These are phyloP conservation scores for Brassica nigra DNA, from an alignment of 345 rosid genomes.

Conservation along the genomic window DNA sequence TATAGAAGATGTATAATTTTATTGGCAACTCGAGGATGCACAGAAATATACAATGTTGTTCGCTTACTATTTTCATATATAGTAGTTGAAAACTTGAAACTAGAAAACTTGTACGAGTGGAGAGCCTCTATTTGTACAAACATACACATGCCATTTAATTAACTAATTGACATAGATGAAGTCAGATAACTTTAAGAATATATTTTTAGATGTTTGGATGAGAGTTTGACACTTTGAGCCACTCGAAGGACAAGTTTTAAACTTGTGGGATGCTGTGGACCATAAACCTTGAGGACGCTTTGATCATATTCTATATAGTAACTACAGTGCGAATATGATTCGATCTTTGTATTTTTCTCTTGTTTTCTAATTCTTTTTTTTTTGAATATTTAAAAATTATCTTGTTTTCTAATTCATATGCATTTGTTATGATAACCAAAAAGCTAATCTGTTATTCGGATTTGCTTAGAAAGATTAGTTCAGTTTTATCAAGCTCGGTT, in stretches of 20 bases:
- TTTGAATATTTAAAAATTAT: background rate
- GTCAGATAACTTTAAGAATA: conserved; percentile 4
- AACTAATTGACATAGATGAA: conserved; percentile 13
- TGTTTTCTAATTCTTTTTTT: background rate
- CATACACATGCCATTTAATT: background rate
- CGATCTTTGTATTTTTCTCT: conserved; percentile 11
- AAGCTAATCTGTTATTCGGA: conserved; percentile 6
- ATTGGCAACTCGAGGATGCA: background rate
- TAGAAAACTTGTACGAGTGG: conserved; percentile 10
- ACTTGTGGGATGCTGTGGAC: conserved; percentile 27
- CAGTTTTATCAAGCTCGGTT: background rate
- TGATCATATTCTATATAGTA: conserved; percentile 5
- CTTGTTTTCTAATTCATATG: background rate
- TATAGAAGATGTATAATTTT: background rate
- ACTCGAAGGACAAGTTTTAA: conserved; percentile 15
- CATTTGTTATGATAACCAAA: background rate
- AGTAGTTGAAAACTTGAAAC: no score
- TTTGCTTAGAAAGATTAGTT: background rate
- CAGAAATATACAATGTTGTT: background rate
- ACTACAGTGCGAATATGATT: conserved; percentile 30
- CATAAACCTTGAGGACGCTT: conserved; percentile 22
- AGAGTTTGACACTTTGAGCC: conserved; percentile 25
- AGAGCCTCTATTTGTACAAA: conserved; percentile 2
- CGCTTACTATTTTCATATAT: background rate
- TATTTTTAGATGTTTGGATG: conserved; percentile 17